Evolutionary conservation across 2,329 filamentous ascomycete genomes (phyloP).

Genomic region (Boeremia lycopersici): DNA sequence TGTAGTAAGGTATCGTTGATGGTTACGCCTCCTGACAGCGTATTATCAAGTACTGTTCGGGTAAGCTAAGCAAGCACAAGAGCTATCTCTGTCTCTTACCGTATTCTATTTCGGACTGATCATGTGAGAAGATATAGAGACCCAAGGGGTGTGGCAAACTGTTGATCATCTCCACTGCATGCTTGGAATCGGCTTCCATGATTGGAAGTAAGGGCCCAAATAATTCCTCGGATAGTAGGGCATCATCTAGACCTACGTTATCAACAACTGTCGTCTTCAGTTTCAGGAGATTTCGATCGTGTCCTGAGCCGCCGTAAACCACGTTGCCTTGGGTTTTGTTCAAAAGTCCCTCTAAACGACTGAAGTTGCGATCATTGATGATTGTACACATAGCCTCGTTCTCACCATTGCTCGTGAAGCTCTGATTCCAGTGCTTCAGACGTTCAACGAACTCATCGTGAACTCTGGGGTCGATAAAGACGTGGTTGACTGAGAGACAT

Average conservation of each 20-base stretch:
- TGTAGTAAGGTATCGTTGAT: slow-evolving; percentile 1
- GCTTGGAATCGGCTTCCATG: neutral
- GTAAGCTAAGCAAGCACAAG: neutral
- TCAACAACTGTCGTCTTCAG: slow-evolving; percentile 1
- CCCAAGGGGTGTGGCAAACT: neutral
- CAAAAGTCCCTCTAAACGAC: neutral
- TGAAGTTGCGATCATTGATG: slow-evolving; percentile 5
- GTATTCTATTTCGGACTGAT: slow-evolving; percentile 2
- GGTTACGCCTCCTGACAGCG: neutral
- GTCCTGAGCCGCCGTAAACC: slow-evolving; percentile 1
- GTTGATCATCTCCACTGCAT: neutral
- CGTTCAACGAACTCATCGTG: neutral
- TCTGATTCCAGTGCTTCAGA: neutral
- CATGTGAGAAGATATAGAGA: slow-evolving; percentile 2
- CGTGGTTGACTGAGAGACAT: slow-evolving; percentile 3
- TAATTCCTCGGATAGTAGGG: neutral
- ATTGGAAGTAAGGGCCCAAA: slow-evolving; percentile 1
- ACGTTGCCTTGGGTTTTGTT: neutral
- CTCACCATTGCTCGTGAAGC: neutral
- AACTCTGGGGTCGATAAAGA: neutral
- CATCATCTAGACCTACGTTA: neutral
- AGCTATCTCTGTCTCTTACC: neutral
- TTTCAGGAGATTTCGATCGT: slow-evolving; percentile 2
- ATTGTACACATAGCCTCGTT: slow-evolving; percentile 1
- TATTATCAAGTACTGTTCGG: neutral